These are phyloP conservation scores for Quercus tomentella DNA, from an alignment of 331 rosid species.

Conservation along the genomic window DNA sequence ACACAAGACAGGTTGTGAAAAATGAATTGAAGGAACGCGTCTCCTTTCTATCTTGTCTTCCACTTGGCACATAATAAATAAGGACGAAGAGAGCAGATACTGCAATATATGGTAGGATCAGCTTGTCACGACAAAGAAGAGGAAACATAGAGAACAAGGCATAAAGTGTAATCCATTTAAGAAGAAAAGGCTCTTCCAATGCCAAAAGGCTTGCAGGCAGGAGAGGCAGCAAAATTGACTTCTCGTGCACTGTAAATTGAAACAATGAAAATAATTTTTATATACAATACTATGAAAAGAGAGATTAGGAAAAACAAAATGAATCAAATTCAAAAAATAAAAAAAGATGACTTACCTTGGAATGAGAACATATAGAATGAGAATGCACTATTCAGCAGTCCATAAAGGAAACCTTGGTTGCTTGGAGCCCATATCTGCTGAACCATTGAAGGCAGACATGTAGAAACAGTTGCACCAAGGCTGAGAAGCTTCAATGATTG, in stretches of 20 bases:
- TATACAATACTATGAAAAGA: neutral
- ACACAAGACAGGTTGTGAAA: constrained; percentile 16
- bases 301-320: neutral
- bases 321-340: neutral
- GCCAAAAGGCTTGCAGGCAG: constrained; percentile 87
- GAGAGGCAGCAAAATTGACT: constrained; percentile 86
- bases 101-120: constrained; percentile 62
- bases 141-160: constrained; percentile 90
- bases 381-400: constrained; percentile 70
- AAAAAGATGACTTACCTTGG: constrained; percentile 56
- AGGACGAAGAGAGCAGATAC: constrained; percentile 53
- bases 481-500: constrained; percentile 64
- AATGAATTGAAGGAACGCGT: constrained; percentile 15
- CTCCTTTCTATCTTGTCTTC: constrained; percentile 22
- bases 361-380: constrained; percentile 90
- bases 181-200: constrained; percentile 63
- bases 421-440: constrained; percentile 80
- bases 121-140: constrained; percentile 63
- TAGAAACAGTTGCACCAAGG: constrained; percentile 57
- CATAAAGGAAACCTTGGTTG: constrained; percentile 74
- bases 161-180: constrained; percentile 47
- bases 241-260: constrained; percentile 80
- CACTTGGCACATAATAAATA: constrained; percentile 32
- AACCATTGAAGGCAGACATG: constrained; percentile 85
- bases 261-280: constrained; percentile 2